These are phyloP conservation scores for Solanum hybrid DNA, from an alignment of 305 asterid species.

Conservation along the genomic window DNA sequence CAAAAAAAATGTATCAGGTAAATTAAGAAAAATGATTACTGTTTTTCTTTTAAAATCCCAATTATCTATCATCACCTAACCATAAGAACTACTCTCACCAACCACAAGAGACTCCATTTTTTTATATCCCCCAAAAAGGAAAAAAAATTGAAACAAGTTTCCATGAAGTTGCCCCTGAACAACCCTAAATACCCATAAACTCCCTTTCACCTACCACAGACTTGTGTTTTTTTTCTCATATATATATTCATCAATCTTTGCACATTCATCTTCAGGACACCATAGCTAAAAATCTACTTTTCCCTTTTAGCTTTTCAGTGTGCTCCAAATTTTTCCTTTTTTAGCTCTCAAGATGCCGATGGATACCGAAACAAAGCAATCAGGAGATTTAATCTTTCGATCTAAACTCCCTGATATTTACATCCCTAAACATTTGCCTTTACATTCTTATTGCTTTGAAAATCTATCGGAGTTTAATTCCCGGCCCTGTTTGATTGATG, in stretches of 20 bases:
- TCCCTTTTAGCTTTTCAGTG: slow-evolving; percentile 8
- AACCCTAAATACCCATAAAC: slow-evolving; percentile 15
- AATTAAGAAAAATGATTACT: no score
- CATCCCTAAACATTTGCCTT: slow-evolving; percentile 65
- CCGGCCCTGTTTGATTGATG: slow-evolving; percentile 56
- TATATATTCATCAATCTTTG: slow-evolving; percentile 22
- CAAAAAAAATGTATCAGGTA: no score
- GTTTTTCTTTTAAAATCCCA: neutral
- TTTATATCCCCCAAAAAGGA: neutral
- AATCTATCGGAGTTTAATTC: slow-evolving; percentile 27
- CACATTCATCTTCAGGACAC: slow-evolving; percentile 19
- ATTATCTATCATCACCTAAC: slow-evolving; percentile 8
- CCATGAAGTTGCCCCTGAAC: slow-evolving; percentile 4
- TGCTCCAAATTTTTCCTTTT: neutral
- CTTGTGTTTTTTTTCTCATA: slow-evolving; percentile 13
- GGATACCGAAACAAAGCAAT: slow-evolving; percentile 23
- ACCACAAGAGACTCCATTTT: slow-evolving; percentile 29
- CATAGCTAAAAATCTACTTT: neutral
- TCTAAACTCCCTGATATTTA: slow-evolving; percentile 71
- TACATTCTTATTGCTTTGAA: slow-evolving; percentile 67
- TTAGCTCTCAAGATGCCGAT: slow-evolving; percentile 7
- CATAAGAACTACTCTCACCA: slow-evolving; percentile 33
- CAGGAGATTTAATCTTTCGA: slow-evolving; percentile 47
- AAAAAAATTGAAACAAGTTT: neutral
- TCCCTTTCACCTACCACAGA: slow-evolving; percentile 36